phyloP scores from a whole-genome alignment of 805 yeast species.

The Candida andamanensis region DNA sequence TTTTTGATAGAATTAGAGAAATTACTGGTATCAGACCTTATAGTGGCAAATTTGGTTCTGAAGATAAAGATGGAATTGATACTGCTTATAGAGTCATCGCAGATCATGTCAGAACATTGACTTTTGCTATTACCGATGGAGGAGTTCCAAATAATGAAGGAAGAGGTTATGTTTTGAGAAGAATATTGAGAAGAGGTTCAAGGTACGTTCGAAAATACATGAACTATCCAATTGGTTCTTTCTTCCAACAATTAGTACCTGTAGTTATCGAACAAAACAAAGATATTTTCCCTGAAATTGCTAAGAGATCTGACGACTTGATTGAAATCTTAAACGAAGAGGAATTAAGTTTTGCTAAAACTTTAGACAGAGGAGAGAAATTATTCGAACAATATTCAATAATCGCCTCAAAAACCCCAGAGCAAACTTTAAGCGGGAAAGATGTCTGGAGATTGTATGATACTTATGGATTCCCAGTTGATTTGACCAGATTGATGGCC shows the following conservation, averaged over 20 bases:
- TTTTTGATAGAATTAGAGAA: conserved; percentile 81
- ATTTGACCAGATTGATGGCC: conserved; percentile 96
- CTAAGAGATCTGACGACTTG: conserved; percentile 63
- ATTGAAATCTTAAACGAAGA: conserved; percentile 94
- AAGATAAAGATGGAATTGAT: conserved; percentile 90
- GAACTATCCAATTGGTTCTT: conserved; percentile 91
- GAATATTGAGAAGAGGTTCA: conserved; percentile 96
- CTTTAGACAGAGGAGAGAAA: conserved; percentile 96
- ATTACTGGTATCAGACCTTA: conserved; percentile 91
- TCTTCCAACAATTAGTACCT: conserved; percentile 89
- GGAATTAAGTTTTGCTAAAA: conserved; percentile 90
- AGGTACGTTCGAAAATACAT: conserved; percentile 94
- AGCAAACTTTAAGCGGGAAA: conserved; percentile 77
- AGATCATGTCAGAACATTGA: conserved; percentile 95
- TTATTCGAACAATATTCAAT: conserved; percentile 90
- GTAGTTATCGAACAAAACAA: conserved; percentile 84
- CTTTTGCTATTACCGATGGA: conserved; percentile 95
- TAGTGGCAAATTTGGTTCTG: conserved; percentile 88
- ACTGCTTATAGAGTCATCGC: conserved; percentile 98
- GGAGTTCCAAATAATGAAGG: conserved; percentile 99
- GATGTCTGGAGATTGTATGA: conserved; percentile 99
- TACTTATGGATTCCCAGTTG: conserved; percentile 99
- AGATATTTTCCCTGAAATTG: conserved; percentile 89
- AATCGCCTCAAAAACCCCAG: conserved; percentile 69
- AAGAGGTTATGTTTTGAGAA: conserved; percentile 95